Evolutionary conservation across 176 grass and related monocot genomes (phyloP).

Genomic region (Tuctoria greenei): DNA sequence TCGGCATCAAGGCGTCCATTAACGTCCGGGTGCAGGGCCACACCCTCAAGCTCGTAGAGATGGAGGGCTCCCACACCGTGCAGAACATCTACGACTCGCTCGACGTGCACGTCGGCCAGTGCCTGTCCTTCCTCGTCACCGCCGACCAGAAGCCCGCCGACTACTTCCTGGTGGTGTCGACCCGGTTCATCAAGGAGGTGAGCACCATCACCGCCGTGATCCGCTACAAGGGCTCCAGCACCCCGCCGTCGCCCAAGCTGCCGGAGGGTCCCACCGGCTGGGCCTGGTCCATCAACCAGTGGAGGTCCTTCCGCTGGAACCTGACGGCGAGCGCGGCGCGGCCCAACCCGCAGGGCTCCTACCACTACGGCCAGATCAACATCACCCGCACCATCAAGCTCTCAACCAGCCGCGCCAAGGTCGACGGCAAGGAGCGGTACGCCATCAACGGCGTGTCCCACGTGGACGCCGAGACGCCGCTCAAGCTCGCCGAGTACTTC

Average conservation of each 20-base stretch:
- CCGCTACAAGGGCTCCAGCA: conserved; percentile 64
- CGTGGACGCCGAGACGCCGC: conserved; percentile 53
- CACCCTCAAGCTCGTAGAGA: conserved; percentile 64
- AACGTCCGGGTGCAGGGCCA: conserved; percentile 86
- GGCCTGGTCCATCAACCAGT: conserved; percentile 93
- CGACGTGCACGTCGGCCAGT: conserved; percentile 80
- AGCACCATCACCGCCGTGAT: conserved; percentile 45
- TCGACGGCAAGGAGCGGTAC: conserved; percentile 65
- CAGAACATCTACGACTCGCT: conserved; percentile 78
- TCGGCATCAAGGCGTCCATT: conserved; percentile 68
- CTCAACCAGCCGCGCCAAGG: conserved; percentile 28
- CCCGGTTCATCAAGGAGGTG: conserved; percentile 72
- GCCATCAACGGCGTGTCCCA: conserved; percentile 88
- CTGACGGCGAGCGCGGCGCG: conserved; percentile 89
- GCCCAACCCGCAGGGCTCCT: conserved; percentile 95
- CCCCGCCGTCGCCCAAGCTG: conserved; percentile 50
- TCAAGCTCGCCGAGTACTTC: conserved; percentile 98
- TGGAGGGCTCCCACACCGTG: conserved; percentile 94
- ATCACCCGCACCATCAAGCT: conserved; percentile 95
- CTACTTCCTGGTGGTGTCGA: conserved; percentile 70
- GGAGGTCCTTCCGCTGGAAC: conserved; percentile 92
- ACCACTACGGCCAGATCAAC: conserved; percentile 96
- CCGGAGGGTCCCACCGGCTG: conserved; percentile 65
- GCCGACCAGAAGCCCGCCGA: conserved; percentile 70
- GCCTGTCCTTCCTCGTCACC: conserved; percentile 71